Conservation (phyloP, 176 grass and related monocot species). For the Metroxylon sagu region DNA sequence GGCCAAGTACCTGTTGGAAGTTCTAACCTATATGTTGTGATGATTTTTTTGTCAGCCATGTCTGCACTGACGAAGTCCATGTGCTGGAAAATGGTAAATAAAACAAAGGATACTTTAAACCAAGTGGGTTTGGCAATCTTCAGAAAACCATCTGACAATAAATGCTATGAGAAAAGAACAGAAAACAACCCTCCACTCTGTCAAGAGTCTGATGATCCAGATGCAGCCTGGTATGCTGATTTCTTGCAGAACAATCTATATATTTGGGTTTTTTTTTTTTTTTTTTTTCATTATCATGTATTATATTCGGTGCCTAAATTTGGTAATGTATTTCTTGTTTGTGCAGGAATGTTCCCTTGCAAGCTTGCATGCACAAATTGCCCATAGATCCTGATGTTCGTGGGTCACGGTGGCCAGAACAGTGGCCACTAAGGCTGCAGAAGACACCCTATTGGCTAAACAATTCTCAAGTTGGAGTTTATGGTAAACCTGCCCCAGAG, state of each 20-base stretch:
- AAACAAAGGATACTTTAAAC: slow-evolving; percentile 62
- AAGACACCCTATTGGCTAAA: slow-evolving; percentile 70
- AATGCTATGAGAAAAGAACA: slow-evolving; percentile 44
- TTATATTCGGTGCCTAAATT: slow-evolving; percentile 1
- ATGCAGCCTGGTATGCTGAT: slow-evolving; percentile 59
- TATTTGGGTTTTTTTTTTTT: neutral
- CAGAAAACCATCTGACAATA: slow-evolving; percentile 61
- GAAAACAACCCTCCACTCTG: slow-evolving; percentile 53
- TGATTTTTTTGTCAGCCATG: slow-evolving; percentile 36
- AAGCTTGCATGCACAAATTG: slow-evolving; percentile 71
- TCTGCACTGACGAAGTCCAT: slow-evolving; percentile 63
- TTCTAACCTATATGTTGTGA: too few relatives aligned
- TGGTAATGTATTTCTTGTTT: slow-evolving; percentile 2
- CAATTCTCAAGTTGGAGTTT: slow-evolving; percentile 51
- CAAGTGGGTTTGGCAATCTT: slow-evolving; percentile 58
- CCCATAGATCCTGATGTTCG: slow-evolving; percentile 23
- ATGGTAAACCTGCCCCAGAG: slow-evolving; percentile 59
- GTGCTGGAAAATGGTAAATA: slow-evolving; percentile 76
- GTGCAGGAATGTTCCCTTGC: slow-evolving; percentile 58
- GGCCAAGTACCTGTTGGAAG: too few relatives aligned
- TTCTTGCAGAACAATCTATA: neutral
- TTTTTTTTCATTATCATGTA: slow-evolving; percentile 2
- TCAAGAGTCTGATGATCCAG: slow-evolving; percentile 51
- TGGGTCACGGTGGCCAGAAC: slow-evolving; percentile 62
- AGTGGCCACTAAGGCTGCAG: slow-evolving; percentile 65